Conservation (phyloP, 192 early-diverging fungal species). For the Thoreauomyces humboldtii region DNA sequence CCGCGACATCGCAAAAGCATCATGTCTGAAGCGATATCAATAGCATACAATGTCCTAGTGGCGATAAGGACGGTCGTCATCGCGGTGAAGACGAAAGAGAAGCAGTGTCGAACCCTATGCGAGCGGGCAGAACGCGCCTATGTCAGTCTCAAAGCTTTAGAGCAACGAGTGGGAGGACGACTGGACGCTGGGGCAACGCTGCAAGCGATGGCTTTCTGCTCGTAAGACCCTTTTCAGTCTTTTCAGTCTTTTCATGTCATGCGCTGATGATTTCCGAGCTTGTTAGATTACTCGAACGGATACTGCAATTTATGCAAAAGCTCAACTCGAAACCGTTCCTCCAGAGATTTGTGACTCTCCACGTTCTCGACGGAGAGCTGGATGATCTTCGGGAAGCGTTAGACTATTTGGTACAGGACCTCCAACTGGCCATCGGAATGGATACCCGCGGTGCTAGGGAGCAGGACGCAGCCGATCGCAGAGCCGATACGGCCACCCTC, state of each 20-base stretch:
- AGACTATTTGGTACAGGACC: neutral
- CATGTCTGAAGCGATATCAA: no score
- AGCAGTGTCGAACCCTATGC: neutral
- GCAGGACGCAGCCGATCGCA: conserved; percentile 9
- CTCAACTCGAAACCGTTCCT: conserved; percentile 12
- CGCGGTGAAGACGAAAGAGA: neutral
- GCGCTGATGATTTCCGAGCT: no score
- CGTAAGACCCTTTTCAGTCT: neutral
- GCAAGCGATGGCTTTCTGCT: conserved; percentile 8
- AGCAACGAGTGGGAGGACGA: neutral
- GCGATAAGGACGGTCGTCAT: neutral
- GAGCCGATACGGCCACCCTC: neutral
- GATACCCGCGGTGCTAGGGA: conserved; percentile 5
- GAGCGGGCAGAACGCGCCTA: conserved; percentile 4
- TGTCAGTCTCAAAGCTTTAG: neutral
- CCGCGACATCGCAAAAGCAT: no score
- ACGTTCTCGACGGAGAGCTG: neutral
- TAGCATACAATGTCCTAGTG: conserved; percentile 1
- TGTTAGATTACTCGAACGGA: conserved; percentile 12
- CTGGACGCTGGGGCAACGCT: neutral
- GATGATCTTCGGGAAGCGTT: neutral
- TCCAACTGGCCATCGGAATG: conserved; percentile 6
- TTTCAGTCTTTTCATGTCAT: neutral
- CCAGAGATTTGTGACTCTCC: neutral
- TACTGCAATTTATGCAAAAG: neutral